Evolutionary conservation across 2,329 filamentous ascomycete species (phyloP).

Genomic region (Talaromyces albobiverticillius): DNA sequence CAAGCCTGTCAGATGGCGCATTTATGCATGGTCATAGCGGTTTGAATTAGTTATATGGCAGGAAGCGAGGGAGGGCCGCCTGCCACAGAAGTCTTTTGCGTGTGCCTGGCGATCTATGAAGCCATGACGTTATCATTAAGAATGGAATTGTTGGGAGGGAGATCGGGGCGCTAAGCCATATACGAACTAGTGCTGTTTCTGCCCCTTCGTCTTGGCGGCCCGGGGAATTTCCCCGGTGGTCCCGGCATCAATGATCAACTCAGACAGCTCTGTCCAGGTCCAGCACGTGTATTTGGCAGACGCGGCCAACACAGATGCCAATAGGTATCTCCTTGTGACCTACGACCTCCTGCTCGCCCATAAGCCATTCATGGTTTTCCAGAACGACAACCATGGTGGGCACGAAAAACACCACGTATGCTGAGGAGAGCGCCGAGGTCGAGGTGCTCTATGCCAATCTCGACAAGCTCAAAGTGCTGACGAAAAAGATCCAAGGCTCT

Average conservation of each 20-base stretch:
- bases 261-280: no score
- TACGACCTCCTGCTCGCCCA: not conserved
- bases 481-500: conserved; percentile 91
- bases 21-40: conserved; percentile 14
- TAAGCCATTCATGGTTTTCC: not conserved
- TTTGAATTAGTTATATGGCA: not conserved
- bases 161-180: not conserved
- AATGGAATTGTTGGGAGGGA: not conserved
- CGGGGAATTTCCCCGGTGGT: not conserved
- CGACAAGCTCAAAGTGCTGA: conserved; percentile 88
- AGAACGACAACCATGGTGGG: conserved; percentile 46
- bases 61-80: not conserved
- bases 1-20: conserved; percentile 20
- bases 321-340: not conserved
- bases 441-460: conserved; percentile 68
- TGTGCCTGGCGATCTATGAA: conserved; percentile 16
- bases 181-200: conserved; percentile 1
- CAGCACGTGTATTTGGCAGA: not conserved
- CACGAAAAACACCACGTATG: conserved; percentile 56
- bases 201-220: not conserved
- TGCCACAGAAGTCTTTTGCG: not conserved
- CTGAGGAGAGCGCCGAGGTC: conserved; percentile 66
- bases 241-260: not conserved
- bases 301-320: not conserved
- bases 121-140: conserved; percentile 14